These are phyloP conservation scores for Litsea cubeba DNA, from an alignment of 164 flowering plant genomes.

Conservation along the genomic window DNA sequence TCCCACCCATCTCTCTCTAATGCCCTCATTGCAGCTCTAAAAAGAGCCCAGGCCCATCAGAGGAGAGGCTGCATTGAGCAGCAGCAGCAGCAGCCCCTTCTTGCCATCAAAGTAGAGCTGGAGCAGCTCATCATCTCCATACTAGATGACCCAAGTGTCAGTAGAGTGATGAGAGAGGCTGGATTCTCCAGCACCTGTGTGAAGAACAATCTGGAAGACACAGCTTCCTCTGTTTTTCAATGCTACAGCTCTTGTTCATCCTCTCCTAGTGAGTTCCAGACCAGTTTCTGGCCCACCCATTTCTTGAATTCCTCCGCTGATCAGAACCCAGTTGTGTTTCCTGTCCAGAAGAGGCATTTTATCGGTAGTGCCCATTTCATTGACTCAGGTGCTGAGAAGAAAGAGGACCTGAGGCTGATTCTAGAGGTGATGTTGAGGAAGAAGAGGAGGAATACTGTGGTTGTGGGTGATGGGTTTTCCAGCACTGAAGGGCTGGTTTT, in stretches of 20 bases:
- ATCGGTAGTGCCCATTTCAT: slow-evolving; percentile 8
- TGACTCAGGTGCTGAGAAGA: slow-evolving; percentile 23
- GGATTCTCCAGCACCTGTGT: slow-evolving; percentile 81
- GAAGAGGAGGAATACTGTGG: slow-evolving; percentile 53
- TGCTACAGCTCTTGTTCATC: slow-evolving; percentile 34
- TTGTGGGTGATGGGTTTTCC: slow-evolving; percentile 55
- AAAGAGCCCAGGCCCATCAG: slow-evolving; percentile 91
- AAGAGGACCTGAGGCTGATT: slow-evolving; percentile 53
- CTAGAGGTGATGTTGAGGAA: slow-evolving; percentile 54
- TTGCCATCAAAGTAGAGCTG: slow-evolving; percentile 71
- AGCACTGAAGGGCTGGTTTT: slow-evolving; percentile 45
- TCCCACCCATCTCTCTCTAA: slow-evolving; percentile 75
- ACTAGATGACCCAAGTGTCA: slow-evolving; percentile 90
- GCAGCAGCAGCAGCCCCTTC: slow-evolving; percentile 45
- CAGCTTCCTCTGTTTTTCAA: slow-evolving; percentile 49
- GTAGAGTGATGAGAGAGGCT: slow-evolving; percentile 96
- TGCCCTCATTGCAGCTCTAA: slow-evolving; percentile 88
- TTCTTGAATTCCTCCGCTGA: slow-evolving; percentile 39
- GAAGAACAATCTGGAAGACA: slow-evolving; percentile 66
- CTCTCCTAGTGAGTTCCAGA: slow-evolving; percentile 33
- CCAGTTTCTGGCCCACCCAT: slow-evolving; percentile 50
- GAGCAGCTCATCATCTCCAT: slow-evolving; percentile 89
- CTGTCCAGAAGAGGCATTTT: slow-evolving; percentile 35
- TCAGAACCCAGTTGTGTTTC: slow-evolving; percentile 43
- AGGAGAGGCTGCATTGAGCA: slow-evolving; percentile 75